These are phyloP conservation scores for Noccaea bulbosa DNA, from an alignment of 345 rosid genomes.

Conservation along the genomic window DNA sequence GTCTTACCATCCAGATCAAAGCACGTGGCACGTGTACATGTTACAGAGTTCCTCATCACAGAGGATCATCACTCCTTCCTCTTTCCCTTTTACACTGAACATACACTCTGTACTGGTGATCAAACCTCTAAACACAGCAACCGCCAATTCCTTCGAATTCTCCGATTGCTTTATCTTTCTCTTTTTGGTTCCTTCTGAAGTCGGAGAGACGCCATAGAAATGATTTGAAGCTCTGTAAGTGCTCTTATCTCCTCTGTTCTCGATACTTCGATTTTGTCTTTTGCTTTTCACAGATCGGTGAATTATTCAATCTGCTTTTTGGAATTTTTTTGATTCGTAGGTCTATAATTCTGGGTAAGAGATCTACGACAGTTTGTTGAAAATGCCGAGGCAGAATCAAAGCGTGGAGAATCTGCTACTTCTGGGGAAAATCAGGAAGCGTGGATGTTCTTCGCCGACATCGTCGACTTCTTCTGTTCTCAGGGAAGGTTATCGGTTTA, in stretches of 20 bases:
- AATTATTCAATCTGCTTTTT: not conserved
- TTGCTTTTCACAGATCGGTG: slow-evolving; percentile 33
- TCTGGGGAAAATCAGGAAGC: slow-evolving; percentile 86
- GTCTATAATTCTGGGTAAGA: not conserved
- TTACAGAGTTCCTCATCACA: slow-evolving; percentile 16
- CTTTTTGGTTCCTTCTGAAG: not conserved
- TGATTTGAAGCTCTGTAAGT: slow-evolving; percentile 36
- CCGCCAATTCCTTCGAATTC: slow-evolving; percentile 37
- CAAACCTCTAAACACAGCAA: slow-evolving; percentile 40
- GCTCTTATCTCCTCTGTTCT: not conserved
- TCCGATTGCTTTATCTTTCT: slow-evolving; percentile 13
- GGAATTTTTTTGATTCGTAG: not conserved
- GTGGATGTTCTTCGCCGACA: slow-evolving; percentile 92
- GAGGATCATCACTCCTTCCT: slow-evolving; percentile 15
- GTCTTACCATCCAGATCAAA: slow-evolving; percentile 22
- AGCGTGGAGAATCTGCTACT: slow-evolving; percentile 58
- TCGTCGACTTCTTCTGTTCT: slow-evolving; percentile 86
- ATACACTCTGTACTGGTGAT: slow-evolving; percentile 44
- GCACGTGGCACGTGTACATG: slow-evolving; percentile 35
- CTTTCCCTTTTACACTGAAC: slow-evolving; percentile 34
- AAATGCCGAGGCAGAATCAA: slow-evolving; percentile 71
- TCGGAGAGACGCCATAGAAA: slow-evolving; percentile 28
- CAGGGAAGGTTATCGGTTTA: slow-evolving; percentile 75
- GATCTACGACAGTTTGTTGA: slow-evolving; percentile 25
- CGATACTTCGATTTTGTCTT: not conserved